Evolutionary conservation across 73 alveolate species (phyloP).

Genomic region (Effrenium voratum): DNA sequence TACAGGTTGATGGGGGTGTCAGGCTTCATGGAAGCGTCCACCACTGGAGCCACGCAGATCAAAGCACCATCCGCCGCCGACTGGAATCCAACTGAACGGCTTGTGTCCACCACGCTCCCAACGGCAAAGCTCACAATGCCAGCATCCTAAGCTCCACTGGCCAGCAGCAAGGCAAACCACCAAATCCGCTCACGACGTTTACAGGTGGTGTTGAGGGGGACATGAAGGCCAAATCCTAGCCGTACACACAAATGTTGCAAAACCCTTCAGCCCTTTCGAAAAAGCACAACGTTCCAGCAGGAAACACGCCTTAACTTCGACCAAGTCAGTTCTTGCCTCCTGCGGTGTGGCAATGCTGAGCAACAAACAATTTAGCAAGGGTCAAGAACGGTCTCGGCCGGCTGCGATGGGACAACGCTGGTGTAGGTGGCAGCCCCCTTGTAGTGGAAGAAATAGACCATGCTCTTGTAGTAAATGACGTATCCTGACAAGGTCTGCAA

Average conservation of each 20-base stretch:
- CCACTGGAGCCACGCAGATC: conserved; percentile 72
- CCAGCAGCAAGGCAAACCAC: no score
- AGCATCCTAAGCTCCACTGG: conserved; percentile 75
- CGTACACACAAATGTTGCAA: no score
- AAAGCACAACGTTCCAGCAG: no score
- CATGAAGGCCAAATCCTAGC: no score
- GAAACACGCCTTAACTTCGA: no score
- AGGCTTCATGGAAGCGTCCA: conserved; percentile 71
- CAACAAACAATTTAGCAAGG: no score
- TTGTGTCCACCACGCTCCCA: conserved; percentile 60
- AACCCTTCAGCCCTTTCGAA: no score
- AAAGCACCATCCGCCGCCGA: conserved; percentile 47
- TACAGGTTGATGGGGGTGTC: conserved; percentile 37
- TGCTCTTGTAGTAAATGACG: conserved; percentile 44
- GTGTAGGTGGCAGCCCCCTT: conserved; percentile 37
- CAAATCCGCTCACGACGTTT: no score
- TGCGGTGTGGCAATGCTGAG: no score
- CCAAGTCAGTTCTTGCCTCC: no score
- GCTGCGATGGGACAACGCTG: conserved; percentile 77
- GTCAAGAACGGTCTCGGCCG: conserved; percentile 78
- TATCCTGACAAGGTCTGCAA: conserved; percentile 15
- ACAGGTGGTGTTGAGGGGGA: no score
- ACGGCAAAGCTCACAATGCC: conserved; percentile 88
- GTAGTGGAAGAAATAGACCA: conserved; percentile 69
- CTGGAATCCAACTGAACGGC: conserved; percentile 85